Evolutionary conservation across 306 rosid genomes (phyloP).

Genomic region (Hylodesmum podocarpum): DNA sequence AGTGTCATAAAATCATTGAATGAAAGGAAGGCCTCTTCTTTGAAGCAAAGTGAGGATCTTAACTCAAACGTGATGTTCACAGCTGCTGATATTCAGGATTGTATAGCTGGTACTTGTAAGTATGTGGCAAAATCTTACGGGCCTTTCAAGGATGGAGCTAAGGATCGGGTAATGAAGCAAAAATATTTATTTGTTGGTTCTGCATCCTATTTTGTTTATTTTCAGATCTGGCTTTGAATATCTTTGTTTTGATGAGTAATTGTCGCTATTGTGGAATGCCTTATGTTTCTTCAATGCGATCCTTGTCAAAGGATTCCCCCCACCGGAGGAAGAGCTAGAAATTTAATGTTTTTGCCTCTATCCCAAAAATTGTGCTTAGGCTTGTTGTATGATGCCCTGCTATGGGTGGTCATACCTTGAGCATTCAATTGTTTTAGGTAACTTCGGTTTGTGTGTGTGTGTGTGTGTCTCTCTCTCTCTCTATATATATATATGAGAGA

Average conservation of each 20-base stretch:
- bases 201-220: slow-evolving; percentile 7
- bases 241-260: background rate
- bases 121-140: slow-evolving; percentile 69
- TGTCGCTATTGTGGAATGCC: background rate
- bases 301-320: background rate
- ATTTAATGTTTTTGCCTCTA: background rate
- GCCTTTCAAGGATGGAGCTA: slow-evolving; percentile 75
- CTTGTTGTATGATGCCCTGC: slow-evolving; percentile 13
- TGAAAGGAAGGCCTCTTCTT: slow-evolving; percentile 33
- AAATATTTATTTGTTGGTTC: background rate
- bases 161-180: slow-evolving; percentile 71
- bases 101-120: slow-evolving; percentile 75
- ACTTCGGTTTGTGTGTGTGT: too few species aligned
- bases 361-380: background rate
- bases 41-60: slow-evolving; percentile 41
- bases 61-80: slow-evolving; percentile 39
- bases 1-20: slow-evolving; percentile 61
- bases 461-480: too few species aligned
- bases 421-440: slow-evolving; percentile 3
- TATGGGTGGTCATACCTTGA: slow-evolving; percentile 1
- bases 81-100: slow-evolving; percentile 57
- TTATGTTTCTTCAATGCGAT: background rate
- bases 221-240: background rate
- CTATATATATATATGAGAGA: too few species aligned
- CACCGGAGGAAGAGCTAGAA: background rate